Percentiles rank a stretch among this genome's conserved stretches.
Evolutionary conservation across 208 protist genomes (phyloP).

Genomic region (Acanthamoeba polyphaga): DNA sequence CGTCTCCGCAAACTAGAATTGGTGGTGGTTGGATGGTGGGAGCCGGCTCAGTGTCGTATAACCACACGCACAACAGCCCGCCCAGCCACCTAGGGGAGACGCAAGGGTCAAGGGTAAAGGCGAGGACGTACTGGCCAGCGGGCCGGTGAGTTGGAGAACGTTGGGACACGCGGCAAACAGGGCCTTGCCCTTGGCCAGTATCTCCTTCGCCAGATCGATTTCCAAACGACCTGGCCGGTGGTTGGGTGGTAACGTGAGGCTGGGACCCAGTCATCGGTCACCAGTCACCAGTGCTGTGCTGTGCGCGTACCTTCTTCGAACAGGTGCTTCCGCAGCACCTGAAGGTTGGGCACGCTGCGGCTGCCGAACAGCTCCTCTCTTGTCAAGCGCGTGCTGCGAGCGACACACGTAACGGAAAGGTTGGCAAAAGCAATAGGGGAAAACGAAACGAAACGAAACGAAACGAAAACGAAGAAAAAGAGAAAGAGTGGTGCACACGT

Average conservation of each 20-base stretch:
- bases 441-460: background rate
- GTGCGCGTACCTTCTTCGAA: conserved; percentile 35
- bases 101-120: too few species aligned
- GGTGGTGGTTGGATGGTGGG: background rate
- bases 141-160: background rate
- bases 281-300: too few species aligned
- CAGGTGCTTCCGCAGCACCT: conserved; percentile 35
- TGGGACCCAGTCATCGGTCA: background rate
- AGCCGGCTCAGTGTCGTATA: too few species aligned
- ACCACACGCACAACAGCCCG: too few species aligned
- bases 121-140: conserved; percentile 1
- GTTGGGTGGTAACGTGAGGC: background rate
- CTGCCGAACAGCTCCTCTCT: conserved; percentile 36
- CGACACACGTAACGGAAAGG: background rate
- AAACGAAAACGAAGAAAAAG: background rate
- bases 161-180: conserved; percentile 9
- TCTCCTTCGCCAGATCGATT: conserved; percentile 6
- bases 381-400: background rate
- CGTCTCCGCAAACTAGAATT: conserved; percentile 90
- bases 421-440: background rate
- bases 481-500: background rate
- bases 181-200: conserved; percentile 22
- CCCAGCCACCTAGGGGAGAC: too few species aligned
- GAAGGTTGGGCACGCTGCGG: background rate
- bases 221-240: background rate